A percentile compares a stretch with the other conserved stretches of the same genome.
Conservation (phyloP, 2,329 filamentous ascomycete genomes). For the Epichloe elymi region DNA sequence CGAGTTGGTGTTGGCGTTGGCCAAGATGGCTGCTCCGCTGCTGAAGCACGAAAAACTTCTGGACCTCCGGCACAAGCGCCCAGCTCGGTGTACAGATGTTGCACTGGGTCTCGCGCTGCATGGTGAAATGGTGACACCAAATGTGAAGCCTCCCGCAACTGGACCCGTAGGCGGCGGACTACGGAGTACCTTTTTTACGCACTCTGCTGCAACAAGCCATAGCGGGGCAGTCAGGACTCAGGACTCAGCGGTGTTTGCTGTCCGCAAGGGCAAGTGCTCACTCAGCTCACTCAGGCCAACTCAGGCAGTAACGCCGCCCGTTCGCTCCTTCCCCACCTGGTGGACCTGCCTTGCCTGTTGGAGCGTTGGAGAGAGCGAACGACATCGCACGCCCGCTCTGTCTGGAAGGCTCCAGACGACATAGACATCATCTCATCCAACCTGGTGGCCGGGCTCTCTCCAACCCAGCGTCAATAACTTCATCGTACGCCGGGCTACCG, state of each 20-base stretch:
- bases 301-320: too few relatives aligned
- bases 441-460: background rate
- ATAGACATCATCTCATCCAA: background rate
- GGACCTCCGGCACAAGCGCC: background rate
- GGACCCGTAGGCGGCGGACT: too few relatives aligned
- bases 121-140: background rate
- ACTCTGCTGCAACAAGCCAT: too few relatives aligned
- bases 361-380: background rate
- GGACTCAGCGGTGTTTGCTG: too few relatives aligned
- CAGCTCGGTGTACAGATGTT: background rate
- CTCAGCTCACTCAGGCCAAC: too few relatives aligned
- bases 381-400: background rate
- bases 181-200: too few relatives aligned
- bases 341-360: background rate
- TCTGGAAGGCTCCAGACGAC: background rate
- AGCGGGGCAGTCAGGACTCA: background rate
- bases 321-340: slow-evolving; percentile 1
- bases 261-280: too few relatives aligned
- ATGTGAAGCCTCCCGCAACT: background rate
- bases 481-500: background rate
- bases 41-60: background rate
- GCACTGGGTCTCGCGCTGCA: background rate
- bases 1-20: background rate
- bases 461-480: background rate
- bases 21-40: background rate